A percentile compares a stretch with the other conserved stretches of the same genome.
Evolutionary conservation across 2,329 filamentous ascomycete genomes (phyloP).

Genomic region (Colletotrichum echinochloae): DNA sequence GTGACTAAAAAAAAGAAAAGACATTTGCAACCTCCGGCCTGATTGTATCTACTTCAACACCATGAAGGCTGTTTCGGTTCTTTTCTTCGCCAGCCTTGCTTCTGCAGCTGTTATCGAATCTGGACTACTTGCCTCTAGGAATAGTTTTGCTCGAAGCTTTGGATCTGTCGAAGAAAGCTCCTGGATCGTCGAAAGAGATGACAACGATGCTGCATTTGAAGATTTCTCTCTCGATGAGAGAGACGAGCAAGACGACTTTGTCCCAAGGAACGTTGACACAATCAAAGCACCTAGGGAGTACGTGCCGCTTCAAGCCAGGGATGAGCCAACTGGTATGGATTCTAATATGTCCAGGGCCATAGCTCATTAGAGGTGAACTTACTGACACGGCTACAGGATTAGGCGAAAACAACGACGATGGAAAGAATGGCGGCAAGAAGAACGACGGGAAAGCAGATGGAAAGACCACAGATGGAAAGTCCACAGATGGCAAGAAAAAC

Average conservation of each 20-base stretch:
- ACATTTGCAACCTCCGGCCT: not conserved
- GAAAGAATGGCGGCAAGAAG: slow-evolving; percentile 12
- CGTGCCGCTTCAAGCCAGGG: not conserved
- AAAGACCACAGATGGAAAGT: not conserved
- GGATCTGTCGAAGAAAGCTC: not conserved
- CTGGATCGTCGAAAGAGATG: slow-evolving; percentile 7
- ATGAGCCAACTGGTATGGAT: slow-evolving; percentile 14
- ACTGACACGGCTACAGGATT: not conserved
- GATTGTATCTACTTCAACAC: not conserved
- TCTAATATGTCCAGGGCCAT: too few relatives aligned
- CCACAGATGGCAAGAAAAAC: slow-evolving; percentile 6
- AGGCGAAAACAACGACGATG: slow-evolving; percentile 25
- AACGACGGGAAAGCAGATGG: slow-evolving; percentile 1
- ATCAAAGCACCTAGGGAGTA: not conserved
- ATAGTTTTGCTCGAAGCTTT: slow-evolving; percentile 10
- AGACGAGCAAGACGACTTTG: not conserved
- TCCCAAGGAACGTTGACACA: not conserved
- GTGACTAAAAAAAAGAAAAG: not conserved
- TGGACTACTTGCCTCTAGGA: slow-evolving; percentile 11
- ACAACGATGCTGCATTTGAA: not conserved
- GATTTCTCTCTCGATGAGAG: not conserved
- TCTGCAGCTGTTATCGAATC: slow-evolving; percentile 23
- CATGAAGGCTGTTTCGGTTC: slow-evolving; percentile 32
- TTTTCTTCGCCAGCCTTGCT: slow-evolving; percentile 26
- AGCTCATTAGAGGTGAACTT: fast-evolving